Percentiles rank a stretch among this genome's conserved stretches.
These are phyloP conservation scores for Ramaria sp. DNA, from an alignment of 768 basidiomycete genomes.

Conservation along the genomic window DNA sequence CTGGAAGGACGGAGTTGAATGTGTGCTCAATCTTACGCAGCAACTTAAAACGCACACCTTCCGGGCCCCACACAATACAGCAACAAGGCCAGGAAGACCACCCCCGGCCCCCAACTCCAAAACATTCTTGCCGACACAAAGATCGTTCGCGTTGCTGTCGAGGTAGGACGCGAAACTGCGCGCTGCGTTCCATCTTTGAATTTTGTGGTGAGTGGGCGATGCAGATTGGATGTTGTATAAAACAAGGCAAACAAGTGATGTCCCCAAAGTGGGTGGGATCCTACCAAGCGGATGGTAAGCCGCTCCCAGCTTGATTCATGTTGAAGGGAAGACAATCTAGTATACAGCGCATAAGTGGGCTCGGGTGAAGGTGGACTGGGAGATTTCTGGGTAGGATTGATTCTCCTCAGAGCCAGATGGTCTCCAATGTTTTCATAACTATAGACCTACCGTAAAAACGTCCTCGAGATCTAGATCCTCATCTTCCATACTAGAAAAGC, in stretches of 20 bases:
- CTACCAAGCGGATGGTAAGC: slow-evolving; percentile 60
- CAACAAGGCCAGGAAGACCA: slow-evolving; percentile 74
- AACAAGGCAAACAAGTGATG: slow-evolving; percentile 51
- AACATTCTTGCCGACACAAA: slow-evolving; percentile 39
- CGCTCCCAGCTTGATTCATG: slow-evolving; percentile 20
- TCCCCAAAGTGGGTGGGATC: slow-evolving; percentile 74
- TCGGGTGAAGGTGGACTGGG: slow-evolving; percentile 16
- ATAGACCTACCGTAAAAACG: background rate
- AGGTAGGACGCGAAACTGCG: slow-evolving; percentile 61
- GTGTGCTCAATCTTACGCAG: background rate
- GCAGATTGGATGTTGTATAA: background rate
- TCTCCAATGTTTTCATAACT: no score
- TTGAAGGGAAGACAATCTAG: background rate
- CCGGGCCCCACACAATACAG: slow-evolving; percentile 56
- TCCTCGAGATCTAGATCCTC: background rate
- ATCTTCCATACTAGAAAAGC: no score
- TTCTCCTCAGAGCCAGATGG: no score
- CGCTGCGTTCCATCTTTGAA: slow-evolving; percentile 69
- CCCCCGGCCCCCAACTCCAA: slow-evolving; percentile 94
- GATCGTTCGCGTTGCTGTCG: slow-evolving; percentile 33
- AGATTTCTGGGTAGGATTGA: slow-evolving; percentile 11
- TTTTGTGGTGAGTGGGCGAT: background rate
- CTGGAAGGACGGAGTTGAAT: slow-evolving; percentile 24
- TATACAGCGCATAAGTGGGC: slow-evolving; percentile 14
- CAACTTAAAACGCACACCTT: slow-evolving; percentile 36